Evolutionary conservation across 805 yeast species (phyloP).

Genomic region (Yarrowia osloensis): DNA sequence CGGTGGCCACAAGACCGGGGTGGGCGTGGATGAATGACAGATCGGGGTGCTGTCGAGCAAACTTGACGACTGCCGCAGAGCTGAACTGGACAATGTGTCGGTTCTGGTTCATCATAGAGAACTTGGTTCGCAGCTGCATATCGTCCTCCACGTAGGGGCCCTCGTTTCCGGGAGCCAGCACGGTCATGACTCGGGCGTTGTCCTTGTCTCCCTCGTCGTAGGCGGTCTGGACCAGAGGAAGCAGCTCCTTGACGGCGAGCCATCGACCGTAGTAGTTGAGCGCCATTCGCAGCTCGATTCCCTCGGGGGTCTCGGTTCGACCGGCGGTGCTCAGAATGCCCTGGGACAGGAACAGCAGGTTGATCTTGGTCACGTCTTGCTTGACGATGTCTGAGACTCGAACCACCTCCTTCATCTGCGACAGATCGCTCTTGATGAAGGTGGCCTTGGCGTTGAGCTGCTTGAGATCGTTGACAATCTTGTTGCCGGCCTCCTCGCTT

Average conservation of each 20-base stretch:
- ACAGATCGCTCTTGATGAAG: slow-evolving; percentile 36
- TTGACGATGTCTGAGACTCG: slow-evolving; percentile 30
- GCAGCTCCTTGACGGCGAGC: slow-evolving; percentile 35
- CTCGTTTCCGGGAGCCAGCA: slow-evolving; percentile 37
- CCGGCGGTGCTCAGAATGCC: slow-evolving; percentile 43
- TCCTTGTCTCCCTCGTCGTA: slow-evolving; percentile 33
- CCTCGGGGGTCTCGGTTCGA: slow-evolving; percentile 39
- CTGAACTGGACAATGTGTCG: slow-evolving; percentile 34
- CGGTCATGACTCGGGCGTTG: slow-evolving; percentile 38
- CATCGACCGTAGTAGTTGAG: slow-evolving; percentile 40
- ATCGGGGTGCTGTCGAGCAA: slow-evolving; percentile 36
- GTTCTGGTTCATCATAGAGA: slow-evolving; percentile 31
- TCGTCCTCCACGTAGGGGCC: slow-evolving; percentile 36
- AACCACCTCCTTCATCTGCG: slow-evolving; percentile 36
- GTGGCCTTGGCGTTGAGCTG: slow-evolving; percentile 35
- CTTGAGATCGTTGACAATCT: slow-evolving; percentile 34
- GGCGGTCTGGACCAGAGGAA: slow-evolving; percentile 37
- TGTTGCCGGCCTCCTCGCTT: slow-evolving; percentile 36
- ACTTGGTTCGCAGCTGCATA: slow-evolving; percentile 38
- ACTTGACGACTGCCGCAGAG: slow-evolving; percentile 35
- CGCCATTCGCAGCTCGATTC: slow-evolving; percentile 38
- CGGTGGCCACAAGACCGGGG: slow-evolving; percentile 39
- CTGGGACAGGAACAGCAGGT: slow-evolving; percentile 34
- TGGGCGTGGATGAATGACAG: slow-evolving; percentile 36
- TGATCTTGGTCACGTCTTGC: slow-evolving; percentile 34